phyloP scores from a whole-genome alignment of 2,329 filamentous ascomycete species.

The Lachnellula occidentalis region DNA sequence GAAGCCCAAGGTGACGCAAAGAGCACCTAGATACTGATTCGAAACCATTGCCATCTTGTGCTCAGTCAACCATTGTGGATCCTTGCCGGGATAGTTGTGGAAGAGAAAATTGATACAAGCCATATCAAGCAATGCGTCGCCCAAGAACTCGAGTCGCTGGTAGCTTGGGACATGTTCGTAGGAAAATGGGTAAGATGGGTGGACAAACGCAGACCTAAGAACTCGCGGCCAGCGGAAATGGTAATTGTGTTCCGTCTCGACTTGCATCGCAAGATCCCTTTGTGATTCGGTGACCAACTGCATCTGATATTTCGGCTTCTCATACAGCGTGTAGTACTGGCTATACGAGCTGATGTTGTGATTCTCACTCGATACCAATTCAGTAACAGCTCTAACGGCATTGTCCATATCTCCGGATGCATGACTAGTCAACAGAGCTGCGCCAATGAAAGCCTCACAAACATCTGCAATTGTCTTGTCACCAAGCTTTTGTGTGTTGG shows the following conservation, averaged over 20 bases:
- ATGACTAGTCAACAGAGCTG: constrained; percentile 55
- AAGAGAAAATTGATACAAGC: constrained; percentile 79
- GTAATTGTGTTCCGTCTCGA: constrained; percentile 54
- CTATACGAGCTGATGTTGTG: constrained; percentile 65
- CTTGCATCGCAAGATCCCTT: constrained; percentile 57
- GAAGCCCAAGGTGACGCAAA: constrained; percentile 74
- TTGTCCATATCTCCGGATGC: constrained; percentile 44
- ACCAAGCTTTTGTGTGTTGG: constrained; percentile 60
- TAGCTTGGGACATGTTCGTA: constrained; percentile 82
- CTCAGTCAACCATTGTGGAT: constrained; percentile 95
- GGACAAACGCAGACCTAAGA: constrained; percentile 78
- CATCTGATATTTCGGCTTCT: constrained; percentile 65
- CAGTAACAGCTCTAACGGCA: constrained; percentile 59
- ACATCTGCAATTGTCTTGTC: constrained; percentile 94
- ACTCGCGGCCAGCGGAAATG: constrained; percentile 71
- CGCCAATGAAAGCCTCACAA: constrained; percentile 89
- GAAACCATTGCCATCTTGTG: constrained; percentile 99
- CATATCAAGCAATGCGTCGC: constrained; percentile 84
- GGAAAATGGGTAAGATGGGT: constrained; percentile 71
- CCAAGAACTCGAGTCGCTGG: constrained; percentile 86
- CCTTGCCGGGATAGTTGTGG: constrained; percentile 66
- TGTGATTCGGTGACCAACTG: constrained; percentile 59
- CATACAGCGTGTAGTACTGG: constrained; percentile 69
- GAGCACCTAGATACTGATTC: constrained; percentile 83
- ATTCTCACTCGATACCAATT: constrained; percentile 61